Evolutionary conservation across 768 basidiomycete genomes (phyloP).

Genomic region (Suillus paluster): DNA sequence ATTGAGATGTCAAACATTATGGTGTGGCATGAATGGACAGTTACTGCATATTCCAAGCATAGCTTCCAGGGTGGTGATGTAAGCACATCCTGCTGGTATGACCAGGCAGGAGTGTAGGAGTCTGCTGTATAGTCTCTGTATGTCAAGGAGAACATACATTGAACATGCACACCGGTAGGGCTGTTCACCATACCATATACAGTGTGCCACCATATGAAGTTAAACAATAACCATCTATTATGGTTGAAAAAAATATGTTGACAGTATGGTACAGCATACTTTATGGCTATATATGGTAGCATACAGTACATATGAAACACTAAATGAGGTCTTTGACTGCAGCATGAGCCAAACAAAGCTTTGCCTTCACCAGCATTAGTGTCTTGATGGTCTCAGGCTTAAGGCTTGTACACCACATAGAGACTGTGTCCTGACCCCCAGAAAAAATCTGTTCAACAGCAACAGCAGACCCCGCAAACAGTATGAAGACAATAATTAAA

Average conservation of each 20-base stretch:
- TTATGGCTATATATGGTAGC: neutral
- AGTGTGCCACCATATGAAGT: neutral
- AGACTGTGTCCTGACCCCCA: neutral
- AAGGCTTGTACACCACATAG: neutral
- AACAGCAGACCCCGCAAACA: neutral
- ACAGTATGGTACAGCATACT: too few species aligned
- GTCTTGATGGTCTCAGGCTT: constrained; percentile 1
- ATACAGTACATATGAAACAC: neutral
- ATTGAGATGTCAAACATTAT: too few species aligned
- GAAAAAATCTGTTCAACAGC: neutral
- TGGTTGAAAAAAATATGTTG: too few species aligned
- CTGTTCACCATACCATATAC: neutral
- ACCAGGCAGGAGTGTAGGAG: too few species aligned
- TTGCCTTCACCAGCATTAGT: neutral
- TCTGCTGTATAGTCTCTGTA: too few species aligned
- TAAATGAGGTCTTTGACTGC: neutral
- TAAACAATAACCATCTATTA: neutral
- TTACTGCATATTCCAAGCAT: too few species aligned
- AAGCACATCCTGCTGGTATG: too few species aligned
- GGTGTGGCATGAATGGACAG: too few species aligned
- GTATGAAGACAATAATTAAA: neutral
- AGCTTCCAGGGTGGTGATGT: too few species aligned
- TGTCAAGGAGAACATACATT: too few species aligned
- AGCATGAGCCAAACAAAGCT: neutral
- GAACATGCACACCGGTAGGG: too few species aligned